Evolutionary conservation across 148 eudicot species (phyloP).

Genomic region (Rhododendron ferrugineum): DNA sequence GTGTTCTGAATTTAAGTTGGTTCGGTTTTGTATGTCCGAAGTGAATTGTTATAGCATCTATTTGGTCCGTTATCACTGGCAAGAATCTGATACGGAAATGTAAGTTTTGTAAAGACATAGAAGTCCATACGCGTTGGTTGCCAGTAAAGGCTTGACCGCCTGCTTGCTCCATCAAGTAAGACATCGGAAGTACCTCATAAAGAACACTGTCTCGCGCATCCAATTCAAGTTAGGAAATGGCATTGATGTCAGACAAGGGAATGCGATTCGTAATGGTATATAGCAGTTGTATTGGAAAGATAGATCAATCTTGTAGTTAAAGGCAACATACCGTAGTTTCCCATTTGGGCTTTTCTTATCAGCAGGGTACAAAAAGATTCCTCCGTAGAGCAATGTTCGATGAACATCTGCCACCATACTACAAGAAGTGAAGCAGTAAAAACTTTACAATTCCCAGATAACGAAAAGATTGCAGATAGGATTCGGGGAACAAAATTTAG

Average conservation of each 20-base stretch:
- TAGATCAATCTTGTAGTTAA: neutral
- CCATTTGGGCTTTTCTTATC: constrained; percentile 94
- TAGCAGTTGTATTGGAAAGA: neutral
- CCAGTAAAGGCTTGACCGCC: constrained; percentile 62
- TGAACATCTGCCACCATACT: constrained; percentile 99
- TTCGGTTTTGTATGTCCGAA: neutral
- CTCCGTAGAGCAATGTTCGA: constrained; percentile 92
- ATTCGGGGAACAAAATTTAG: neutral
- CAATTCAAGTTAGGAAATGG: neutral
- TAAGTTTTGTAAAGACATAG: neutral
- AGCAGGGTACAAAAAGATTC: constrained; percentile 92
- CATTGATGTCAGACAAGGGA: neutral
- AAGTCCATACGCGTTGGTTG: constrained; percentile 32
- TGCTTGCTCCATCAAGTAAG: constrained; percentile 56
- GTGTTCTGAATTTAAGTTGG: neutral
- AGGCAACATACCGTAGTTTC: constrained; percentile 58
- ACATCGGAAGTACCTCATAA: constrained; percentile 58
- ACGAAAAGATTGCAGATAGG: neutral
- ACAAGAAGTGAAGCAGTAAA: neutral
- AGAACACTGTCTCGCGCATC: constrained; percentile 29
- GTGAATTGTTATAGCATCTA: constrained; percentile 15
- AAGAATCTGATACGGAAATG: constrained; percentile 19
- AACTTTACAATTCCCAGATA: neutral
- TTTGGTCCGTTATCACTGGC: constrained; percentile 33
- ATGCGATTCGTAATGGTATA: neutral